Evolutionary conservation across 805 yeast genomes (phyloP).

Genomic region (Millerago galiae): DNA sequence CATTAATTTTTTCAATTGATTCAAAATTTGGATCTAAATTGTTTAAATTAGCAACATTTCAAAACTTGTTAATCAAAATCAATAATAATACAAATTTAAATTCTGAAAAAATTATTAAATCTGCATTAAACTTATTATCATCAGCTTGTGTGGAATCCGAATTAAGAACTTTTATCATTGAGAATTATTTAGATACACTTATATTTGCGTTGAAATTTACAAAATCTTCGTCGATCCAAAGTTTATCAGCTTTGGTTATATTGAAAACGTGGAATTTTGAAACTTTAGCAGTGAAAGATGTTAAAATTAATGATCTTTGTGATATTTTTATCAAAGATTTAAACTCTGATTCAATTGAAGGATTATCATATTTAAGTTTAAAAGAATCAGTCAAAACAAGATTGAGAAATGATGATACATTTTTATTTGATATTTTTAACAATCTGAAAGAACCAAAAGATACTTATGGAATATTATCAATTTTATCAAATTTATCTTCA

Average conservation of each 20-base stretch:
- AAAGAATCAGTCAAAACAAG: conserved; percentile 30
- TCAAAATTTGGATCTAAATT: conserved; percentile 9
- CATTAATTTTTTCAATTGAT: conserved; percentile 14
- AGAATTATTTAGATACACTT: conserved; percentile 36
- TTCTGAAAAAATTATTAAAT: conserved; percentile 13
- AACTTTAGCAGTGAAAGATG: conserved; percentile 26
- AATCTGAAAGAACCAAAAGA: conserved; percentile 8
- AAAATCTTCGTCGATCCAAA: conserved; percentile 18
- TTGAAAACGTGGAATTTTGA: conserved; percentile 50
- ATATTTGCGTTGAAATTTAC: conserved; percentile 28
- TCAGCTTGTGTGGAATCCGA: conserved; percentile 45
- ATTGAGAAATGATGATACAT: conserved; percentile 32
- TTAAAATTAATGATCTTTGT: conserved; percentile 27
- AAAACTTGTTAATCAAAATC: conserved; percentile 17
- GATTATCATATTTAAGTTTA: conserved; percentile 43
- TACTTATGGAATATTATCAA: conserved; percentile 28
- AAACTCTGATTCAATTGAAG: conserved; percentile 32
- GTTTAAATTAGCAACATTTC: conserved; percentile 24
- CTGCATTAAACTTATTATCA: conserved; percentile 32
- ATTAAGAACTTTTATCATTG: conserved; percentile 41
- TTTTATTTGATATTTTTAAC: conserved; percentile 26
- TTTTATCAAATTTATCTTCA: conserved; percentile 28
- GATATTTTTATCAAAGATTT: conserved; percentile 22
- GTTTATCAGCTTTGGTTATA: conserved; percentile 39
- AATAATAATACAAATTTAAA: conserved; percentile 2